Evolutionary conservation across 805 yeast species (phyloP).

Genomic region (Zygoascus ofunaensis): DNA sequence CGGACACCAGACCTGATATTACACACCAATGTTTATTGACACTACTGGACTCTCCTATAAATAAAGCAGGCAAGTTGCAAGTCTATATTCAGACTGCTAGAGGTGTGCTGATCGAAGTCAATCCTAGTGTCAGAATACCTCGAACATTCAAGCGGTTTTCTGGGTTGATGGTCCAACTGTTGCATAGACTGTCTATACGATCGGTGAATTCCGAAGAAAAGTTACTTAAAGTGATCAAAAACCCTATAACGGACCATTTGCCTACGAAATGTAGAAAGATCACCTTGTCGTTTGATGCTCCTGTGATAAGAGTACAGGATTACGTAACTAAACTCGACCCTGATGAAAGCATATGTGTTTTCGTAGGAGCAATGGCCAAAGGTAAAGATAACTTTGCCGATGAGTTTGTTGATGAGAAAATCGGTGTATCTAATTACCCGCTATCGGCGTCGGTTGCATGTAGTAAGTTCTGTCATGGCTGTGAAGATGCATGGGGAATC

Average conservation of each 20-base stretch:
- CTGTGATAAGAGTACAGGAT: slow-evolving; percentile 79
- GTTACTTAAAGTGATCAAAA: slow-evolving; percentile 85
- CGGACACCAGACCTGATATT: slow-evolving; percentile 98
- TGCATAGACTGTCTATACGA: slow-evolving; percentile 86
- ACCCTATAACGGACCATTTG: slow-evolving; percentile 93
- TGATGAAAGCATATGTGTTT: slow-evolving; percentile 93
- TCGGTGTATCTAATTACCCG: slow-evolving; percentile 92
- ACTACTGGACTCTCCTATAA: slow-evolving; percentile 91
- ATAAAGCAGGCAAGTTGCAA: slow-evolving; percentile 93
- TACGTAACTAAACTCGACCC: slow-evolving; percentile 70
- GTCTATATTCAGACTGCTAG: slow-evolving; percentile 94
- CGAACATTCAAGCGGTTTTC: slow-evolving; percentile 97
- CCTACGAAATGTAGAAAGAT: slow-evolving; percentile 93
- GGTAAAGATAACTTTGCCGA: slow-evolving; percentile 97
- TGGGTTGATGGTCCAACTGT: slow-evolving; percentile 93
- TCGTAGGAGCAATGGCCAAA: slow-evolving; percentile 99
- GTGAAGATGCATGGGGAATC: slow-evolving; percentile 97
- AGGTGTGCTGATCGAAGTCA: slow-evolving; percentile 90
- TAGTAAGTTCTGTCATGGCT: slow-evolving; percentile 96
- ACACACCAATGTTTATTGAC: slow-evolving; percentile 93
- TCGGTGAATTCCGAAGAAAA: slow-evolving; percentile 94
- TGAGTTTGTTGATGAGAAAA: slow-evolving; percentile 91
- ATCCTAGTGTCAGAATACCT: slow-evolving; percentile 94
- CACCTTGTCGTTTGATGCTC: slow-evolving; percentile 87
- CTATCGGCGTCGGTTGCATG: slow-evolving; percentile 97